Evolutionary conservation across 2,329 filamentous ascomycete genomes (phyloP).

Genomic region (Apiospora marii): DNA sequence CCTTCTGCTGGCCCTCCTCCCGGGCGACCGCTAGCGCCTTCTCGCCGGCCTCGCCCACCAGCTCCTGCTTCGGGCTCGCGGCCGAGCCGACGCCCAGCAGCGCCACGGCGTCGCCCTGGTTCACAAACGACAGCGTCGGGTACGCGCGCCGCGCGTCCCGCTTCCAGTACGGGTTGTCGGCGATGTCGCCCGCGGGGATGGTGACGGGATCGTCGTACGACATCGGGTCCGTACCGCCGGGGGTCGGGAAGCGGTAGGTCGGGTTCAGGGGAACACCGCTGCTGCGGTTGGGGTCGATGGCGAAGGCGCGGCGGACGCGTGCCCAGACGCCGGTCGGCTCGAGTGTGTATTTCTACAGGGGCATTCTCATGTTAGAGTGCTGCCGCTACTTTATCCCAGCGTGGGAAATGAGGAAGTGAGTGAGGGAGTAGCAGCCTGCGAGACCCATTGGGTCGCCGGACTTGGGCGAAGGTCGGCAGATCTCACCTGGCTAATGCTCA

Average conservation of each 20-base stretch:
- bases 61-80: conserved; percentile 80
- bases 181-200: conserved; percentile 83
- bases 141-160: conserved; percentile 87
- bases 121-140: conserved; percentile 79
- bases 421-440: no score
- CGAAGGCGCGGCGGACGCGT: conserved; percentile 76
- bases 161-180: conserved; percentile 96
- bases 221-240: conserved; percentile 73
- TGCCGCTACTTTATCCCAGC: no score
- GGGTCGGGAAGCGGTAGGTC: conserved; percentile 87
- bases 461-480: background rate
- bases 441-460: background rate
- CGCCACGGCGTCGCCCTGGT: conserved; percentile 84
- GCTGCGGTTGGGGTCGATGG: conserved; percentile 87
- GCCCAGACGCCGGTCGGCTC: conserved; percentile 92
- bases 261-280: conserved; percentile 93
- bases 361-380: background rate
- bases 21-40: conserved; percentile 77
- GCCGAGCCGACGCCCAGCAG: conserved; percentile 87
- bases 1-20: conserved; percentile 75
- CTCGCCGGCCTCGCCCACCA: conserved; percentile 75
- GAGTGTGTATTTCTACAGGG: conserved; percentile 88
- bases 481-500: conserved; percentile 67
- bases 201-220: conserved; percentile 85
- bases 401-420: no score